Evolutionary conservation across 805 yeast species (phyloP).

Genomic region (Pachysolen tannophilus): DNA sequence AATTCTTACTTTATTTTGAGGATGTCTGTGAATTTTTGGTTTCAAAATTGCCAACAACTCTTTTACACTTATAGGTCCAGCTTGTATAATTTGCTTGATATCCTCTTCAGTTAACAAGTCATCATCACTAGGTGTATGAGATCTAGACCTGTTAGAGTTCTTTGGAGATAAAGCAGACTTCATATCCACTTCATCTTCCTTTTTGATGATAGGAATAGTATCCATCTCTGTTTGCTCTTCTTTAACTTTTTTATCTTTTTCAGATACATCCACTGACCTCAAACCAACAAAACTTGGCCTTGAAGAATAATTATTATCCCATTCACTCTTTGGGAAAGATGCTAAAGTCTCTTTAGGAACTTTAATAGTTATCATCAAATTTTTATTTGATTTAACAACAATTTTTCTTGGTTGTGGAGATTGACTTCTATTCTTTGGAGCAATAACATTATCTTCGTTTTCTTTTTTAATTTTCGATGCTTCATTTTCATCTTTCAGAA

Average conservation of each 20-base stretch:
- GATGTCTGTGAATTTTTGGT: conserved; percentile 54
- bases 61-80: conserved; percentile 42
- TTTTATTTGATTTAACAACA: conserved; percentile 42
- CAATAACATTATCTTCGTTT: conserved; percentile 18
- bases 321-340: conserved; percentile 71
- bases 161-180: conserved; percentile 11
- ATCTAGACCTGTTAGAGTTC: neutral
- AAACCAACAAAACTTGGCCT: conserved; percentile 21
- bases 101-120: conserved; percentile 61
- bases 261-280: conserved; percentile 12
- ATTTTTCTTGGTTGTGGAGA: conserved; percentile 23
- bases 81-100: conserved; percentile 53
- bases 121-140: conserved; percentile 11
- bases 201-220: conserved; percentile 1
- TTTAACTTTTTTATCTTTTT: conserved; percentile 24
- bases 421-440: conserved; percentile 14
- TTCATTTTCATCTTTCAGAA: conserved; percentile 30
- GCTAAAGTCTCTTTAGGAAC: conserved; percentile 53
- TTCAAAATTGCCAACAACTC: conserved; percentile 55
- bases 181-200: neutral
- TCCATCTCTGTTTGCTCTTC: conserved; percentile 11
- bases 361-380: conserved; percentile 43
- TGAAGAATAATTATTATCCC: conserved; percentile 62
- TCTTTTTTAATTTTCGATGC: conserved; percentile 28
- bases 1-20: conserved; percentile 54